These are phyloP conservation scores for Rhynchospora breviuscula DNA, from an alignment of 176 grass and related monocot genomes.

Conservation along the genomic window DNA sequence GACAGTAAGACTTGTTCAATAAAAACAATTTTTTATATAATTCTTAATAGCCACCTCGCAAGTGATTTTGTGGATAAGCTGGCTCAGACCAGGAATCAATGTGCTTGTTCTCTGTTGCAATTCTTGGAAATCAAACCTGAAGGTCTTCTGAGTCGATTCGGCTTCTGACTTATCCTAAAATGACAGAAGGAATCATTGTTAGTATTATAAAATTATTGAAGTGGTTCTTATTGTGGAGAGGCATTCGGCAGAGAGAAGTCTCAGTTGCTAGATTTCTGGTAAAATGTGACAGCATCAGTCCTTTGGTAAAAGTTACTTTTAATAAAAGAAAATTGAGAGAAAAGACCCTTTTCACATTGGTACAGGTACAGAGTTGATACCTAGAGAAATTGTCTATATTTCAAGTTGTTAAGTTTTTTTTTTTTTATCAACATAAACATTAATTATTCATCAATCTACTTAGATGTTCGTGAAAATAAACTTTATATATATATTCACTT, in stretches of 20 bases:
- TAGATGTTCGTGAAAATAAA: not conserved
- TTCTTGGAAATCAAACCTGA: not conserved
- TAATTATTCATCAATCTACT: not conserved
- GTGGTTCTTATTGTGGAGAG: not conserved
- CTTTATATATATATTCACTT: not conserved
- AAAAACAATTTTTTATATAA: not conserved
- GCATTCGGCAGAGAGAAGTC: not conserved
- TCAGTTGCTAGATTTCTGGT: not conserved
- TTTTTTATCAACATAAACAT: not conserved
- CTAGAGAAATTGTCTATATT: not conserved
- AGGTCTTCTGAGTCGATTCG: not conserved
- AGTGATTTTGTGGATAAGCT: slow-evolving; percentile 16
- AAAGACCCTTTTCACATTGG: not conserved
- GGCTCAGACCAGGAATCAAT: slow-evolving; percentile 1
- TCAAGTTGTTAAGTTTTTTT: not conserved
- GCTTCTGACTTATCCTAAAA: not conserved
- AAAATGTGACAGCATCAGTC: not conserved
- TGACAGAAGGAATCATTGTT: not conserved
- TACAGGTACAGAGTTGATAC: not conserved
- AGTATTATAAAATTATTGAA: not conserved
- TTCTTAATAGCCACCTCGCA: slow-evolving; percentile 6
- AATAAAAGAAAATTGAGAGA: not conserved
- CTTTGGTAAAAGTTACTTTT: not conserved
- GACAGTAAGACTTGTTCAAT: not conserved
- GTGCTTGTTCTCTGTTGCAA: not conserved